A percentile compares a stretch with the other conserved stretches of the same genome.
Conservation (phyloP, 2,329 filamentous ascomycete species). For the Mycosphaerella sp. region DNA sequence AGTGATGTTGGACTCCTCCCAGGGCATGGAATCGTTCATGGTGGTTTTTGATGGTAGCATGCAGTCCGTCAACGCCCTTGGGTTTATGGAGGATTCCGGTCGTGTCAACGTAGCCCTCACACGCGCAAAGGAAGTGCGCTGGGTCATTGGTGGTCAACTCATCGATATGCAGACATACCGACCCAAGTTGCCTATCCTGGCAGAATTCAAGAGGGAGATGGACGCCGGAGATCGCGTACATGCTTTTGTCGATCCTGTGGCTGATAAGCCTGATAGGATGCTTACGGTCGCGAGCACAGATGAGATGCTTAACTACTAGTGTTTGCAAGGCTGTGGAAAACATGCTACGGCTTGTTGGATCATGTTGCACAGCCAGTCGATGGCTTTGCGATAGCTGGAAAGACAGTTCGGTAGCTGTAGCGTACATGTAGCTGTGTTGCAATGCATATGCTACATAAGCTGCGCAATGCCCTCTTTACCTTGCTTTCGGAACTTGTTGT, state of each 20-base stretch:
- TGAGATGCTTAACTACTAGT: not conserved
- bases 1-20: conserved; percentile 14
- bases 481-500: no score
- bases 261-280: not conserved
- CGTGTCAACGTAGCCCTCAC: conserved; percentile 23
- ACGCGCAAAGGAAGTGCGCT: conserved; percentile 21
- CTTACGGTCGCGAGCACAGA: not conserved
- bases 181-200: not conserved
- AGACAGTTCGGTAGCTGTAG: no score
- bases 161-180: not conserved
- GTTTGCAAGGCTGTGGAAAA: no score
- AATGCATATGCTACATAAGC: no score
- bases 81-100: conserved; percentile 17
- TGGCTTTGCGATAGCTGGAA: no score
- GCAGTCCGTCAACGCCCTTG: not conserved
- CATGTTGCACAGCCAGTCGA: no score
- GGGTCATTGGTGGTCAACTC: conserved; percentile 16
- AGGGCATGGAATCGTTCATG: conserved; percentile 20
- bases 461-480: no score
- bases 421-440: no score
- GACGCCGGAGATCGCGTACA: not conserved
- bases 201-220: not conserved
- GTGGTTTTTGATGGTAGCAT: conserved; percentile 18
- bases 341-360: no score
- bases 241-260: not conserved